phyloP scores from a whole-genome alignment of 305 asterid species.

The Solanum hybrid region DNA sequence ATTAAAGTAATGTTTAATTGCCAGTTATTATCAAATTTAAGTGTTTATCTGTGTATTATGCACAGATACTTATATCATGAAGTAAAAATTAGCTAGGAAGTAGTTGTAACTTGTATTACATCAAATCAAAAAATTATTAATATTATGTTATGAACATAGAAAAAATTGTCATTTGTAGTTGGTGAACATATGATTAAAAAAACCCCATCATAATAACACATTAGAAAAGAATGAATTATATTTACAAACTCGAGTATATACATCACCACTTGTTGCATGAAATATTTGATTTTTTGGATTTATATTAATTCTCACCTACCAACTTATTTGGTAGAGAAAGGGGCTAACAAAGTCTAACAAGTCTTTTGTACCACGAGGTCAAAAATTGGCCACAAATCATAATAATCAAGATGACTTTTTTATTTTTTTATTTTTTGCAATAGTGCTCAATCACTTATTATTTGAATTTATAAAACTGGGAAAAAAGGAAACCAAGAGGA shows the following conservation, averaged over 20 bases:
- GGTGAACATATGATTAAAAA: neutral
- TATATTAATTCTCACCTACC: neutral
- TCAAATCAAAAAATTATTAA: neutral
- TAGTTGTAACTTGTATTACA: neutral
- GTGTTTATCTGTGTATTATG: neutral
- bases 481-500: neutral
- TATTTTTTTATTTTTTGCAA: neutral
- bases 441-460: neutral
- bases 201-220: neutral
- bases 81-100: neutral
- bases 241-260: neutral
- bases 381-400: neutral
- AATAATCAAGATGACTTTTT: neutral
- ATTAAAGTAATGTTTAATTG: neutral
- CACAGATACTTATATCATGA: neutral
- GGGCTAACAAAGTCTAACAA: neutral
- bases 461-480: neutral
- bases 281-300: neutral
- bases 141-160: neutral
- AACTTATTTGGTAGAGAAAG: neutral
- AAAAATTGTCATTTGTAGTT: neutral
- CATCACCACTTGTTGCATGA: constrained; percentile 3
- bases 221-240: neutral
- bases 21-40: neutral
- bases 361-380: neutral